Evolutionary conservation across 1,284 basidiomycete genomes (phyloP).

Genomic region (Leccinum huronense): DNA sequence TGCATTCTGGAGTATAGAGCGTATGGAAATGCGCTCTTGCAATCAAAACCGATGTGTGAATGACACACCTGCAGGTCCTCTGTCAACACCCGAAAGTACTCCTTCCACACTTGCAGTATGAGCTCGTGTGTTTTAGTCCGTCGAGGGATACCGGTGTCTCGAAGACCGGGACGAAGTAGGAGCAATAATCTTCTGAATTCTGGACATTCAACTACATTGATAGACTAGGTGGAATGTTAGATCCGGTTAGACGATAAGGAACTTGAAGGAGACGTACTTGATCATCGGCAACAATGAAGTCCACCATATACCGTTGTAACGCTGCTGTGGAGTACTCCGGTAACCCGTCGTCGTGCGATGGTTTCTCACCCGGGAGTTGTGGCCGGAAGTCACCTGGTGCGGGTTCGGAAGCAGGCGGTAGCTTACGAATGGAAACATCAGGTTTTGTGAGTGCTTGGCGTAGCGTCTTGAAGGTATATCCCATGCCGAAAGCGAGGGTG

Average conservation of each 20-base stretch:
- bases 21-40: not conserved
- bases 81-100: not conserved
- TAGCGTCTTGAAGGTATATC: not conserved
- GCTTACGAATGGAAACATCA: not conserved
- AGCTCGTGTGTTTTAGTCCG: not conserved
- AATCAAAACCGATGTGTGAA: not conserved
- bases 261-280: not conserved
- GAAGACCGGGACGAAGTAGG: not conserved
- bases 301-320: not conserved
- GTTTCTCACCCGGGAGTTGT: not conserved
- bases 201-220: not conserved
- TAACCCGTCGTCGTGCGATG: not conserved
- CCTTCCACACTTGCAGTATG: not conserved
- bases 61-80: not conserved
- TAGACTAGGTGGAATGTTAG: not conserved
- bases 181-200: not conserved
- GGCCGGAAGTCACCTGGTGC: not conserved
- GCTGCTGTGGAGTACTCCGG: not conserved
- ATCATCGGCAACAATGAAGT: not conserved
- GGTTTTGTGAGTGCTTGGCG: not conserved
- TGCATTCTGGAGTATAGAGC: not conserved
- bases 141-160: not conserved
- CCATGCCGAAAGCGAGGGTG: not conserved
- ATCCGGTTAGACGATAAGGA: not conserved
- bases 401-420: not conserved